Evolutionary conservation across 2,329 filamentous ascomycete genomes (phyloP).

Genomic region (Diaporthe sp.): DNA sequence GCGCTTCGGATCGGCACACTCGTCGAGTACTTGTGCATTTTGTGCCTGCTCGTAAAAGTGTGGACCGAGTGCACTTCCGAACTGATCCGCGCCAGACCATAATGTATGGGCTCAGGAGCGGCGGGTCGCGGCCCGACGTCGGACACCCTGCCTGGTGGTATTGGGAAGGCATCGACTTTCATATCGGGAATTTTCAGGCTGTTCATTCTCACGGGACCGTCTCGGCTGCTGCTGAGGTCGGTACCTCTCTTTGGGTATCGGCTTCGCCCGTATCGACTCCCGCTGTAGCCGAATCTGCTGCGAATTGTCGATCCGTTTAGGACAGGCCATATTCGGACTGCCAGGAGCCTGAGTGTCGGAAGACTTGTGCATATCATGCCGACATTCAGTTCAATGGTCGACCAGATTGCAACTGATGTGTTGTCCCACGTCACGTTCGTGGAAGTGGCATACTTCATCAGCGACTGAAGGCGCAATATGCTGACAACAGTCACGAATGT

Average conservation of each 20-base stretch:
- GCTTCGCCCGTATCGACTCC: slow-evolving; percentile 13
- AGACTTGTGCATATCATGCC: slow-evolving; percentile 45
- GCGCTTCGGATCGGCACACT: slow-evolving; percentile 7
- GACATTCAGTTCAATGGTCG: slow-evolving; percentile 48
- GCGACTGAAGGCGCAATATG: slow-evolving; percentile 44
- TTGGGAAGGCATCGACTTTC: not conserved
- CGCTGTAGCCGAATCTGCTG: slow-evolving; percentile 14
- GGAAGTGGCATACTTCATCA: slow-evolving; percentile 43
- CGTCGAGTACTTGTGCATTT: slow-evolving; percentile 1
- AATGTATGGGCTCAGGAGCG: not conserved
- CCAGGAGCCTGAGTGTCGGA: not conserved
- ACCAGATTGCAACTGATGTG: slow-evolving; percentile 45
- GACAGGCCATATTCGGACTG: not conserved
- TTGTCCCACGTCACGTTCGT: slow-evolving; percentile 45
- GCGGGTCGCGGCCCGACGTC: not conserved
- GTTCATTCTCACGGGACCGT: slow-evolving; percentile 1
- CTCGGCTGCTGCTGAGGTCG: slow-evolving; percentile 3
- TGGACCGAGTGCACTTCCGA: not conserved
- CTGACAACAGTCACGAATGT: slow-evolving; percentile 50
- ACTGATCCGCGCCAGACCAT: not conserved
- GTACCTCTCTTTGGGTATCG: not conserved
- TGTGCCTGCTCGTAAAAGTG: slow-evolving; percentile 7
- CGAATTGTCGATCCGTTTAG: not conserved
- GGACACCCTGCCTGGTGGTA: not conserved
- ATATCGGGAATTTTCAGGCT: not conserved